Evolutionary conservation across 2,329 filamentous ascomycete species (phyloP).

Genomic region (Myrmaecium sp.): DNA sequence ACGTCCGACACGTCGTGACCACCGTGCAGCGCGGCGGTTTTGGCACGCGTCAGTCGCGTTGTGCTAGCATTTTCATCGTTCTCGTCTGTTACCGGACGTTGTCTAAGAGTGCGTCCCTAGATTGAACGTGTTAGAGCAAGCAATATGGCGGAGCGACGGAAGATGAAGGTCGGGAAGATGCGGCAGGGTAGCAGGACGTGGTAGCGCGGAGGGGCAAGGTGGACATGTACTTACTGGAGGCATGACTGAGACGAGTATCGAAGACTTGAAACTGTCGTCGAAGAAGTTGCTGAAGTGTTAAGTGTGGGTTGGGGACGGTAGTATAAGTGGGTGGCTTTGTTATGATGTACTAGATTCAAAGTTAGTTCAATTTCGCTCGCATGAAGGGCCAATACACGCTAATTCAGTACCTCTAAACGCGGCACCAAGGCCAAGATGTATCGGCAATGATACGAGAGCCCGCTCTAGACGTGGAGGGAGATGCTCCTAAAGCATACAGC

Average conservation of each 20-base stretch:
- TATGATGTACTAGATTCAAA: slow-evolving; percentile 18
- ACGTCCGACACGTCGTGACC: slow-evolving; percentile 34
- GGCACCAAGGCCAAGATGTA: slow-evolving; percentile 10
- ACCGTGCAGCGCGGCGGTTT: slow-evolving; percentile 52
- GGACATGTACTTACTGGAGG: slow-evolving; percentile 34
- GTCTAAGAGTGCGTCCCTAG: slow-evolving; percentile 53
- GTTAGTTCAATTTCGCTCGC: too few species aligned
- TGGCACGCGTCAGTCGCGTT: slow-evolving; percentile 82
- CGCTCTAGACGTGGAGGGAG: slow-evolving; percentile 10
- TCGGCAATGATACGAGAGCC: slow-evolving; percentile 8
- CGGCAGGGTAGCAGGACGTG: neutral
- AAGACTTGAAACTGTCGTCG: slow-evolving; percentile 7
- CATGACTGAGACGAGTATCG: too few species aligned
- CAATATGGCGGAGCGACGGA: neutral
- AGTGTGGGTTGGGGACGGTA: slow-evolving; percentile 11
- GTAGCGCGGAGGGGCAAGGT: slow-evolving; percentile 3
- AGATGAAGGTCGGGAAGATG: slow-evolving; percentile 2
- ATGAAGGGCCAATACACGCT: too few species aligned
- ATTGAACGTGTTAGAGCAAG: slow-evolving; percentile 23
- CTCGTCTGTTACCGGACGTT: slow-evolving; percentile 69
- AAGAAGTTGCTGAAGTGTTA: slow-evolving; percentile 11
- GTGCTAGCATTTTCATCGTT: slow-evolving; percentile 76
- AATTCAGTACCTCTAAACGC: too few species aligned
- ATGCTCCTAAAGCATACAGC: slow-evolving; percentile 14
- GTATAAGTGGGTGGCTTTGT: too few species aligned